Evolutionary conservation across 2,329 filamentous ascomycete genomes (phyloP).

Genomic region (Cercospora canescens): DNA sequence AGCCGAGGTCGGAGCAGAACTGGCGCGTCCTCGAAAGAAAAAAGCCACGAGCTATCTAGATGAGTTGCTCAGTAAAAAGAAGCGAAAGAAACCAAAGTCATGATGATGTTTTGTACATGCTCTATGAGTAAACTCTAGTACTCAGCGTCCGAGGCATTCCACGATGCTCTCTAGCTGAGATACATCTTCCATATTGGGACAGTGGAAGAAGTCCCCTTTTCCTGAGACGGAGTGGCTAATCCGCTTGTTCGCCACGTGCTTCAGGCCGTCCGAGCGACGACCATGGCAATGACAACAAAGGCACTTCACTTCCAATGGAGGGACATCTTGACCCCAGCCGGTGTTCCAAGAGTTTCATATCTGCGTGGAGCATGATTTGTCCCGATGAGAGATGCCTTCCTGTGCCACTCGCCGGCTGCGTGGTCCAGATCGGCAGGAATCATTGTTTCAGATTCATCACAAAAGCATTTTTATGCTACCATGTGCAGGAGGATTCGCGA

Average conservation of each 20-base stretch:
- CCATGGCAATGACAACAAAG: neutral
- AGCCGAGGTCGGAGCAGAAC: slow-evolving; percentile 13
- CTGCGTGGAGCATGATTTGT: neutral
- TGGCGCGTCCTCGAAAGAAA: slow-evolving; percentile 18
- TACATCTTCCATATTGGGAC: neutral
- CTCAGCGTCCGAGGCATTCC: neutral
- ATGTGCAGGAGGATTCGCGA: neutral
- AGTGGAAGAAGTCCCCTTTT: neutral
- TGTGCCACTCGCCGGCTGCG: neutral
- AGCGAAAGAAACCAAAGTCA: slow-evolving; percentile 38
- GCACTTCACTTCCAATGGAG: neutral
- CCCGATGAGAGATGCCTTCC: neutral
- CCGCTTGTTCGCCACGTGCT: too few relatives aligned
- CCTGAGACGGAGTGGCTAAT: neutral
- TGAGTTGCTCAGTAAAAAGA: slow-evolving; percentile 56
- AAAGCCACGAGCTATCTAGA: slow-evolving; percentile 49
- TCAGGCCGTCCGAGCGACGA: too few relatives aligned
- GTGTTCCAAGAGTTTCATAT: neutral
- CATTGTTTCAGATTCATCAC: neutral
- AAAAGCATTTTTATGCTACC: neutral
- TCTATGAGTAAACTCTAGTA: neutral
- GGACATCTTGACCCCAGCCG: neutral
- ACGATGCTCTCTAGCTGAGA: neutral
- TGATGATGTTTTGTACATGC: neutral
- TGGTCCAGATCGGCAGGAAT: neutral